Conservation (phyloP, 1,139 yeast genomes). For the Yamadazyma kanchanaburiensis region DNA sequence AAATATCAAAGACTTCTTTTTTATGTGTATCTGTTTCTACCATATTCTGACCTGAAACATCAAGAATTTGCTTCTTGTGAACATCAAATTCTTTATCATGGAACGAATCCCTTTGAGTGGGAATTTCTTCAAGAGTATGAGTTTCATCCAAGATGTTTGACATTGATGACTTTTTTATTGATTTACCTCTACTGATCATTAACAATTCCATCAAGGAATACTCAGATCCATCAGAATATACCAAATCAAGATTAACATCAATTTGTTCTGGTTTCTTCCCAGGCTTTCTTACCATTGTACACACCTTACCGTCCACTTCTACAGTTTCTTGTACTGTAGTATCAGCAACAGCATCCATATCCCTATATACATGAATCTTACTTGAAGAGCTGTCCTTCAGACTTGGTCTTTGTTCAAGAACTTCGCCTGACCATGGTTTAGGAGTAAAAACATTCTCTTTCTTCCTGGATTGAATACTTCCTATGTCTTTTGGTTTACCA, state of each 20-base stretch:
- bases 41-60: no score
- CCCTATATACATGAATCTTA: slow-evolving; percentile 19
- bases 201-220: slow-evolving; percentile 67
- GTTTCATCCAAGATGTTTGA: no score
- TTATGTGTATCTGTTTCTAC: no score
- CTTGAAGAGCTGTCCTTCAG: slow-evolving; percentile 5
- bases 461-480: slow-evolving; percentile 45
- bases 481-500: slow-evolving; percentile 32
- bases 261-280: slow-evolving; percentile 67
- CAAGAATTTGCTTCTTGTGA: no score
- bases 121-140: slow-evolving; percentile 1
- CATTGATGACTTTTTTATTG: background rate
- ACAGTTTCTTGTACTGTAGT: slow-evolving; percentile 7
- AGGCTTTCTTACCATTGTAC: slow-evolving; percentile 46
- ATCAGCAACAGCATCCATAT: slow-evolving; percentile 9
- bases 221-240: slow-evolving; percentile 37
- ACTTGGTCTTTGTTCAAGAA: slow-evolving; percentile 32
- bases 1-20: no score
- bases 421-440: slow-evolving; percentile 68
- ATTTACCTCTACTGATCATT: slow-evolving; percentile 14
- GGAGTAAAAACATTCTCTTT: slow-evolving; percentile 66
- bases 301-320: slow-evolving; percentile 7
- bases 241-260: slow-evolving; percentile 56
- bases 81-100: no score
- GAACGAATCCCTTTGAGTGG: slow-evolving; percentile 1